phyloP scores from a whole-genome alignment of 2,329 filamentous ascomycete genomes.

The Didymella pomorum region DNA sequence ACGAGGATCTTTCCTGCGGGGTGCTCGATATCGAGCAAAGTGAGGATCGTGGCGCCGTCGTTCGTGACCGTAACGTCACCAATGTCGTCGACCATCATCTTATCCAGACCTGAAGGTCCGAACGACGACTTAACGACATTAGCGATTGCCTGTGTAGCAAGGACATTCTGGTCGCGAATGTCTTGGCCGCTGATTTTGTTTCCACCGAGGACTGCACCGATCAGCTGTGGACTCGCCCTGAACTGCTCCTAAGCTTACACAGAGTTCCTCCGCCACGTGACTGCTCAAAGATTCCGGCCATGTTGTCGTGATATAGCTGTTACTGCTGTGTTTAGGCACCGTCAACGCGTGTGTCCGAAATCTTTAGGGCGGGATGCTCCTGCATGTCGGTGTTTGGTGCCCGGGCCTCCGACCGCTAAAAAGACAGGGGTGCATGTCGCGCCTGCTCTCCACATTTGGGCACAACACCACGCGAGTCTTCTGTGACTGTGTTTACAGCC shows the following conservation, averaged over 20 bases:
- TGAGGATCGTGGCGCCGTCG: conserved; percentile 96
- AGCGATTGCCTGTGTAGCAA: conserved; percentile 94
- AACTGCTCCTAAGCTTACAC: conserved; percentile 62
- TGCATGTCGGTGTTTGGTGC: conserved; percentile 34
- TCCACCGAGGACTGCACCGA: conserved; percentile 78
- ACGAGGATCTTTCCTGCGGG: conserved; percentile 98
- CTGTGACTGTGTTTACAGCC: conserved; percentile 29
- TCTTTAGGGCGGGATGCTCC: conserved; percentile 32
- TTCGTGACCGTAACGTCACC: conserved; percentile 99
- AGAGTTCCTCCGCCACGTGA: conserved; percentile 90
- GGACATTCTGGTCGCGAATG: conserved; percentile 96
- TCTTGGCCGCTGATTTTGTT: conserved; percentile 97
- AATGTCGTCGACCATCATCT: conserved; percentile 99
- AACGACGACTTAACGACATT: conserved; percentile 99
- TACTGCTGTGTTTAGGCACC: conserved; percentile 42
- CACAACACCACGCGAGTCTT: conserved; percentile 33
- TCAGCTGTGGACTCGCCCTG: conserved; percentile 31
- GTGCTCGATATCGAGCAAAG: conserved; percentile 94
- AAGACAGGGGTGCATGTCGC: conserved; percentile 30
- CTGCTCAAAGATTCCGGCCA: conserved; percentile 97
- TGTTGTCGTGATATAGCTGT: conserved; percentile 55
- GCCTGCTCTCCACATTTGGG: conserved; percentile 38
- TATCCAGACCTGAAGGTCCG: conserved; percentile 94
- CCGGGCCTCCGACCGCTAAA: conserved; percentile 31
- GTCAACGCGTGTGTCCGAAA: conserved; percentile 40